Evolutionary conservation across 257 asterid genomes (phyloP), one percentile per base, ranked within the genome.

Genomic region (Craterostigma plantagineum): DNA sequence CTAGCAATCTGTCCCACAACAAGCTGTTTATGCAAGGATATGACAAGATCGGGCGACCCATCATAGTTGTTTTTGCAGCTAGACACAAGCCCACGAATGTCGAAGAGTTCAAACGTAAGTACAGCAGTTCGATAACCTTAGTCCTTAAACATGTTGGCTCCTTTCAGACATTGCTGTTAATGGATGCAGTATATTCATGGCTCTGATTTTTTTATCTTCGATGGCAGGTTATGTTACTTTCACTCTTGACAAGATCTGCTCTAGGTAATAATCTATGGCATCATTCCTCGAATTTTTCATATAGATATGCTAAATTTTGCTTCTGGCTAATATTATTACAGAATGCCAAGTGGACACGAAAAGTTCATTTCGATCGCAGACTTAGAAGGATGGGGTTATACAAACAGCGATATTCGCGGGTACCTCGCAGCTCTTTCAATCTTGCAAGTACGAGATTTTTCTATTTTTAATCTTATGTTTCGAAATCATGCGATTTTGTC

Each of bases 11-110:
- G 48, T 75, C 76, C 45, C 81, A 77, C 0, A 35, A 81, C 41
- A 86, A 86, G 73, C 33, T 81, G 11, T 77, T 77, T 47, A 72
- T 81, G 94, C 96, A 85, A 60, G 96, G 96, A 35, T 56, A 38
- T 13, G 94, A 85, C 55, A 85, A 65, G 70, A 63, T 46, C 18
- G 94, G 94, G 23, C 79, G 87, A 47, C 92, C 94, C 1, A 61
- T 77, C 7, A 75, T 59, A 10, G 61, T 81, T 30, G 76, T 62
- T 33, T 77, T 64, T 45, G 94, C 79, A 44, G 62, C 76, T 35
- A 66, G 80, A 5, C 96, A 81, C 65, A 75, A 63, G 69, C 76
- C 81, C 43, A 66, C 68, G 9, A 53, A 38, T 10, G 66, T 71
- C 0, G 91, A 77, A 46, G 94, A 81, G 62, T 86, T 81, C 61